These are phyloP conservation scores for Hyaloscypha bicolor DNA, from an alignment of 495 filamentous ascomycete genomes.

Conservation along the genomic window DNA sequence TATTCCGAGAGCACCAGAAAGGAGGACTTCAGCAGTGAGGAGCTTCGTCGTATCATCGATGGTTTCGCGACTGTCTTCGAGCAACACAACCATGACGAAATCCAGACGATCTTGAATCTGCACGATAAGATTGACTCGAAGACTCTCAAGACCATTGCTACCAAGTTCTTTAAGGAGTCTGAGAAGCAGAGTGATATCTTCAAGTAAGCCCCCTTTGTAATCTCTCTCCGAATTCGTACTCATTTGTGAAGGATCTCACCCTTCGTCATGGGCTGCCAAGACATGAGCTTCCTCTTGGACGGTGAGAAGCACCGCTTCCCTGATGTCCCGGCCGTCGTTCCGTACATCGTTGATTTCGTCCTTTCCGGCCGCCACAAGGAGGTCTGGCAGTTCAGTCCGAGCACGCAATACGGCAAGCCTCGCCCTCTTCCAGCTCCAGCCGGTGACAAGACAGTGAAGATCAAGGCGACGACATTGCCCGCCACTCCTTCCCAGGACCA, in stretches of 20 bases:
- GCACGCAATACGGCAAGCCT: conserved; percentile 15
- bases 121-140: conserved; percentile 18
- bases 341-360: conserved; percentile 4
- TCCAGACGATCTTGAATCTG: conserved; percentile 29
- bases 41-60: conserved; percentile 40
- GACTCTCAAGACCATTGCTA: conserved; percentile 6
- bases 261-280: conserved; percentile 24
- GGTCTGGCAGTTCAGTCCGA: conserved; percentile 22
- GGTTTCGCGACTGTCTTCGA: conserved; percentile 36
- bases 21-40: conserved; percentile 33
- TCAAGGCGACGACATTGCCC: neutral
- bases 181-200: conserved; percentile 26
- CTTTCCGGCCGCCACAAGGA: conserved; percentile 11
- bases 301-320: conserved; percentile 14
- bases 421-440: neutral
- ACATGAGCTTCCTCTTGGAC: conserved; percentile 17
- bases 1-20: conserved; percentile 35
- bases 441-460: neutral
- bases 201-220: conserved; percentile 14
- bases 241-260: conserved; percentile 15
- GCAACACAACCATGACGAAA: conserved; percentile 42
- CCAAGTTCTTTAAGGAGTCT: conserved; percentile 2
- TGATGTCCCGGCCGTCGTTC: neutral
- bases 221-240: neutral
- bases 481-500: neutral